phyloP scores from a whole-genome alignment of 2,329 filamentous ascomycete genomes.

The Colletotrichum tamarilloi region DNA sequence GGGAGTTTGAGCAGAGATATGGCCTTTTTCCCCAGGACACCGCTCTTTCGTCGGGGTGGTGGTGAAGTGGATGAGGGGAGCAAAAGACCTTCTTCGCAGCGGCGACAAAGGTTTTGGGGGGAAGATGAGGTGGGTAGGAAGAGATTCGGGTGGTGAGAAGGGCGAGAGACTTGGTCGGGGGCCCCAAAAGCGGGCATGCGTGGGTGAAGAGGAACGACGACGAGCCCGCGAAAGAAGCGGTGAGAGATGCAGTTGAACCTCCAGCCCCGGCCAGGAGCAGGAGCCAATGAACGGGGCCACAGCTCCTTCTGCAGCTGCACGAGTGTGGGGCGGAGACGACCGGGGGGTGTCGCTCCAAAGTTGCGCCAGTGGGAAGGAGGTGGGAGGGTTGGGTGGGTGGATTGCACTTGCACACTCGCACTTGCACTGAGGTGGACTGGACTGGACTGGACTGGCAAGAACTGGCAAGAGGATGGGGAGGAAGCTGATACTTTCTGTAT shows the following conservation, averaged over 20 bases:
- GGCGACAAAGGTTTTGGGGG: conserved; percentile 28
- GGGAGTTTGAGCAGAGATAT: conserved; percentile 37
- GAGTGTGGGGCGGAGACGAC: conserved; percentile 36
- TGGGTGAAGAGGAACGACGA: conserved; percentile 37
- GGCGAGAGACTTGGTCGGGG: conserved; percentile 29
- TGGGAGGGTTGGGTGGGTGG: conserved; percentile 15
- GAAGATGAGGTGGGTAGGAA: conserved; percentile 22
- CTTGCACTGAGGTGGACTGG: too few species aligned
- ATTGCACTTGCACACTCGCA: background rate
- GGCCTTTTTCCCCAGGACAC: conserved; percentile 50
- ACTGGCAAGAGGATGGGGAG: background rate
- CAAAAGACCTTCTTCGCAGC: conserved; percentile 11
- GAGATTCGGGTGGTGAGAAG: conserved; percentile 32
- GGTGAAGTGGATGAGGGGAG: conserved; percentile 24
- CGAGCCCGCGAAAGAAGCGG: conserved; percentile 43
- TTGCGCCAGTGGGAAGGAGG: conserved; percentile 36
- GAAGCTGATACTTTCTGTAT: background rate
- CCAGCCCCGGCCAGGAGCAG: conserved; percentile 41
- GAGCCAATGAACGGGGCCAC: conserved; percentile 40
- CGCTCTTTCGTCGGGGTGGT: conserved; percentile 50
- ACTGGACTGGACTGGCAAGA: too few species aligned
- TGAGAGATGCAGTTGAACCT: conserved; percentile 42
- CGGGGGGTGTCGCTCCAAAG: conserved; percentile 30
- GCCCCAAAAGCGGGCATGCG: conserved; percentile 36
- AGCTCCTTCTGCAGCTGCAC: conserved; percentile 37